Evolutionary conservation across 768 basidiomycete genomes (phyloP), one percentile per base, ranked within the genome.

Genomic region (Podaxis sp.): DNA sequence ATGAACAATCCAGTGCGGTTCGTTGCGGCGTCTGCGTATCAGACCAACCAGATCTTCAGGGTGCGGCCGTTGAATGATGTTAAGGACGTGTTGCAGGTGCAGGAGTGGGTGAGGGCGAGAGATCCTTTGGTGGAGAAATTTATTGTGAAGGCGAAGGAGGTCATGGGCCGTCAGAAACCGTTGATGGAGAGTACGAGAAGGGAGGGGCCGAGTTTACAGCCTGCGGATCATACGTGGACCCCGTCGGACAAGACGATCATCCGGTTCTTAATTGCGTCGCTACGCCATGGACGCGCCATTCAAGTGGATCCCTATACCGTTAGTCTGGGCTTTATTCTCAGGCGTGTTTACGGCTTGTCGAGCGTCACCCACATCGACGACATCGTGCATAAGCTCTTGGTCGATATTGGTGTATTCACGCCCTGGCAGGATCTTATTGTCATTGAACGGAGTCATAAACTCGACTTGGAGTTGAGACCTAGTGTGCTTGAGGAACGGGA

Each of bases 401-500:
- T 84, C 14, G 85, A 91, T 48, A 67, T 96, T 13, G 95, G 96
- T 5, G 80, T 87, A 5, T 68, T 91, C 21, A 79, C 89, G 1
- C 87, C 90, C 1, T 97, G 95, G 95, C 86, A 93, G 64, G 88
- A 94, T 40, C 42, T 62, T 5, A 9, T 54, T 65, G 62, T 84
- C 32, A 72, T 75, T 4, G 77, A 77, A 6, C 25, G 21, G 9
- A 71, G 70, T 65, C 72, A 73, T 38, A 70, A 70, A 63, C 68
- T 66, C 48, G 72, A 74, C 61, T 74, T 71, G 60, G 74, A 70
- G 56, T 66, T 59, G 47, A 68, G 63, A 55, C 69, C 70, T 0
- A 55, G 71, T 9, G 60, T 67, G 32, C 66, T 63, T 36, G 62
- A 66, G 23, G 68, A 67, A 37, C 64, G 65, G 23, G 69, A 77